Percentiles rank a stretch among this genome's conserved stretches.
These are phyloP conservation scores for Eucalyptus erythrocorys DNA, from an alignment of 345 rosid species.

Conservation along the genomic window DNA sequence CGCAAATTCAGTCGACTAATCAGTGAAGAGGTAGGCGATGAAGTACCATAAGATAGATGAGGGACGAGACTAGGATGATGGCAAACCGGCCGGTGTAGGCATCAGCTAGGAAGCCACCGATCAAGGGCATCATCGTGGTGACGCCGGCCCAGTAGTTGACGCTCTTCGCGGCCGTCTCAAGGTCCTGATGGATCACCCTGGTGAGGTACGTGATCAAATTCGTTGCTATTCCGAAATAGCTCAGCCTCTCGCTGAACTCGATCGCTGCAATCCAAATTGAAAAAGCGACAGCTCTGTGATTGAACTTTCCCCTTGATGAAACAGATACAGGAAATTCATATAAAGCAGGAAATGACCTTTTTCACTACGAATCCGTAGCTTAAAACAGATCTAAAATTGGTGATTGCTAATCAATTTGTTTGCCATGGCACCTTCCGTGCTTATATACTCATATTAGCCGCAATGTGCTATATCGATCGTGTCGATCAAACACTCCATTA, in stretches of 20 bases:
- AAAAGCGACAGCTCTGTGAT: neutral
- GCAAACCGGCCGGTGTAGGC: slow-evolving; percentile 30
- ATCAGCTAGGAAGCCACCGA: slow-evolving; percentile 40
- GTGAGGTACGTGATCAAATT: slow-evolving; percentile 33
- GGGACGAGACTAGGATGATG: slow-evolving; percentile 21
- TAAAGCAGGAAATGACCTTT: neutral
- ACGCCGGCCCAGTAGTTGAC: slow-evolving; percentile 49
- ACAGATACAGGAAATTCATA: neutral
- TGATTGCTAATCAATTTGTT: neutral
- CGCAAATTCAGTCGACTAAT: neutral
- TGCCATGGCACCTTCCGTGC: neutral
- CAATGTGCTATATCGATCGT: neutral
- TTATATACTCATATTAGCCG: neutral
- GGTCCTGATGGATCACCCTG: slow-evolving; percentile 24
- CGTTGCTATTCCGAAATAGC: slow-evolving; percentile 25
- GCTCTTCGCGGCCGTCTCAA: slow-evolving; percentile 26
- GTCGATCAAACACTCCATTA: neutral
- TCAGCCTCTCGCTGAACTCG: slow-evolving; percentile 43
- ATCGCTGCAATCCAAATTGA: slow-evolving; percentile 14
- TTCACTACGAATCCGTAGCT: neutral
- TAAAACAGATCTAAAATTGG: no score
- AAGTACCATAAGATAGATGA: slow-evolving; percentile 27
- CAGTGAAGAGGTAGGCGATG: neutral
- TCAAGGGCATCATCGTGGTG: slow-evolving; percentile 29
- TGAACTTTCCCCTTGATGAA: neutral